Percentiles rank a stretch among this genome's conserved stretches.
Evolutionary conservation across 2,329 filamentous ascomycete genomes (phyloP).

Genomic region (Verticillium isaacii): DNA sequence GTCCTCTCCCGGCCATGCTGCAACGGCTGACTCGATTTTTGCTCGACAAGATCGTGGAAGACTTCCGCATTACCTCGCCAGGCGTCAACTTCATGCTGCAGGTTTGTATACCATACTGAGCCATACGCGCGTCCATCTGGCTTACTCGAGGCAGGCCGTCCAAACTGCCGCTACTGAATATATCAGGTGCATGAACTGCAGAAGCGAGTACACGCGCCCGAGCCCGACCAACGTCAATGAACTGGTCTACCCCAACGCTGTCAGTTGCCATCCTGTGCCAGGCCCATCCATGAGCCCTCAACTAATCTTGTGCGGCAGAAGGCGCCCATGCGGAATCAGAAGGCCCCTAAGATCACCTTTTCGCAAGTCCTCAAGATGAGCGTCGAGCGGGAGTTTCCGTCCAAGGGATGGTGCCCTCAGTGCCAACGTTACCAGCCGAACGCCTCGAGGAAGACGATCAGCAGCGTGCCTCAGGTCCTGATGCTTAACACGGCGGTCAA

Average conservation of each 20-base stretch:
- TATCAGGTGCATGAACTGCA: conserved; percentile 84
- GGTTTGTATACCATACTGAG: conserved; percentile 26
- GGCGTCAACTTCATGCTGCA: conserved; percentile 65
- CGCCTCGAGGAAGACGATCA: conserved; percentile 77
- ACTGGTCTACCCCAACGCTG: conserved; percentile 67
- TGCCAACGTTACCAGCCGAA: conserved; percentile 90
- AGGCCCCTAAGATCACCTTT: conserved; percentile 61
- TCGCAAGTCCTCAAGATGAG: conserved; percentile 90
- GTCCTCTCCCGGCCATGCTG: conserved; percentile 73
- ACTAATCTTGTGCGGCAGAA: conserved; percentile 30
- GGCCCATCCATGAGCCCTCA: conserved; percentile 9
- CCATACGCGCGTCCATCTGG: conserved; percentile 1
- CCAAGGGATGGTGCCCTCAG: conserved; percentile 86
- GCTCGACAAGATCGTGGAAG: conserved; percentile 71
- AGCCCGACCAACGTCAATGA: conserved; percentile 82
- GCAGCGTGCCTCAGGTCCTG: conserved; percentile 76
- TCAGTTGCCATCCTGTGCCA: conserved; percentile 21
- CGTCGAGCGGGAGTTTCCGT: conserved; percentile 83
- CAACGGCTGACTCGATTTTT: conserved; percentile 85
- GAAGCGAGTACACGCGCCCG: conserved; percentile 76
- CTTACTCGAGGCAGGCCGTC: conserved; percentile 40
- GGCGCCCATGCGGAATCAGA: conserved; percentile 40
- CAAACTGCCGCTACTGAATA: conserved; percentile 65
- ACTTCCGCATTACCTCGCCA: conserved; percentile 66
- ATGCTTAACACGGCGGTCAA: conserved; percentile 80